phyloP scores from a whole-genome alignment of 1,139 yeast genomes.

The Sugiyamaella grinbergsii region DNA sequence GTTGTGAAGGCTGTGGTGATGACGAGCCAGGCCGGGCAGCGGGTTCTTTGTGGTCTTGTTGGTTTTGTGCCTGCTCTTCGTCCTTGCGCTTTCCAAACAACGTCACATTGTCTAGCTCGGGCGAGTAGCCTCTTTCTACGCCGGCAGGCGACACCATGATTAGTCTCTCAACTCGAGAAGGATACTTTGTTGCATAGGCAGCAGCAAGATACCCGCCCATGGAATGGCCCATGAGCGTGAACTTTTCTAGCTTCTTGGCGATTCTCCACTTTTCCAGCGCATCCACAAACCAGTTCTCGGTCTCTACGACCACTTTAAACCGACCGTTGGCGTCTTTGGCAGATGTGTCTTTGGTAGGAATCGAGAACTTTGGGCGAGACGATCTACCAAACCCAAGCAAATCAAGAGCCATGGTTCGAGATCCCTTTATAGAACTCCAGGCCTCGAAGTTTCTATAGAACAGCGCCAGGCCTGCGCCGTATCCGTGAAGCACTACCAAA shows the following conservation, averaged over 20 bases:
- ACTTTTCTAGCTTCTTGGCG: constrained; percentile 50
- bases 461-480: constrained; percentile 81
- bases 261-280: constrained; percentile 75
- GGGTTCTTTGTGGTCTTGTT: no score
- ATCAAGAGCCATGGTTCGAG: constrained; percentile 66
- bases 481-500: constrained; percentile 77
- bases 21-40: not conserved
- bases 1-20: not conserved
- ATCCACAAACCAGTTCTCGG: constrained; percentile 75
- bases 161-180: constrained; percentile 58
- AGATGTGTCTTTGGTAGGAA: constrained; percentile 36
- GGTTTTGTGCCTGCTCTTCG: not conserved
- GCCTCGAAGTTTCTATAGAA: constrained; percentile 70
- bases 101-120: constrained; percentile 30
- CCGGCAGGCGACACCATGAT: constrained; percentile 84
- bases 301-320: constrained; percentile 50
- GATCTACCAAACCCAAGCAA: constrained; percentile 82
- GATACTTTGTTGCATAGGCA: constrained; percentile 73
- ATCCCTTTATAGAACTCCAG: constrained; percentile 40
- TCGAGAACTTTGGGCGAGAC: constrained; percentile 53
- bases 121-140: constrained; percentile 45
- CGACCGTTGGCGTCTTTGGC: constrained; percentile 44
- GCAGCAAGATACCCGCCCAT: constrained; percentile 85
- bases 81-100: constrained; percentile 18
- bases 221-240: constrained; percentile 81